Base-by-base conservation (phyloP, 441 rosid species). In the Cnidoscolus chayamansa region DNA sequence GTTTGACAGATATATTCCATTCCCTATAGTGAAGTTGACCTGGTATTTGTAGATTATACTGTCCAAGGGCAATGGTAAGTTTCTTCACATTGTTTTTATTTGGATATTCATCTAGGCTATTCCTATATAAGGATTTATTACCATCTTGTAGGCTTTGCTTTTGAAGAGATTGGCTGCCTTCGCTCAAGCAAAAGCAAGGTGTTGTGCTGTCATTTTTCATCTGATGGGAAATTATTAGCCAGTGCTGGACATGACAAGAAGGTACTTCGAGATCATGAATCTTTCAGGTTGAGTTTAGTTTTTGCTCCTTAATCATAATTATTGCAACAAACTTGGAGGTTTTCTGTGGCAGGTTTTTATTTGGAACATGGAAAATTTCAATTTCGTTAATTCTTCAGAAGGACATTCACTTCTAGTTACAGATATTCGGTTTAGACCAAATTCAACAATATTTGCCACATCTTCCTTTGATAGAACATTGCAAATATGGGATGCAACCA, bases 391-490 rank as follows among this genome's bases (percentile, higher is more conserved):
- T n/a, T 76, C 79, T 20, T 72, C 70, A n/a, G 83, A 85, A 5
- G 71, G 74, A 49, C 83, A 81, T 65, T 56, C 78, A 63, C 67
- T 20, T n/a, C 63, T 79, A 49, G 73, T 83, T 65, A 83, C 84
- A 11, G 88, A 83, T 76, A 77, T 85, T 71, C 80, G 86, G 19
- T 85, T 83, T 37, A 78, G 73, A 62, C 80, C 82, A 63, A 75
- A 56, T 76, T 81, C 77, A 68, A 56, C 78, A 0, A 65, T 79
- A 54, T 54, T 81, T 58, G 86, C 82, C 13, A 77, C 86, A 32
- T 83, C 88, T 45, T 85, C 86, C 47, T 81, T 81, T 31, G 86
- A 85, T 76, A 81, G 67, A 58, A 79, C 85, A 50, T 71, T 85
- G 64, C 74, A 69, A 68, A 82, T 85, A 74, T 85, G 86, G 88